Conservation (phyloP, 768 basidiomycete species). For the Leucocoprinus birnbaumii region DNA sequence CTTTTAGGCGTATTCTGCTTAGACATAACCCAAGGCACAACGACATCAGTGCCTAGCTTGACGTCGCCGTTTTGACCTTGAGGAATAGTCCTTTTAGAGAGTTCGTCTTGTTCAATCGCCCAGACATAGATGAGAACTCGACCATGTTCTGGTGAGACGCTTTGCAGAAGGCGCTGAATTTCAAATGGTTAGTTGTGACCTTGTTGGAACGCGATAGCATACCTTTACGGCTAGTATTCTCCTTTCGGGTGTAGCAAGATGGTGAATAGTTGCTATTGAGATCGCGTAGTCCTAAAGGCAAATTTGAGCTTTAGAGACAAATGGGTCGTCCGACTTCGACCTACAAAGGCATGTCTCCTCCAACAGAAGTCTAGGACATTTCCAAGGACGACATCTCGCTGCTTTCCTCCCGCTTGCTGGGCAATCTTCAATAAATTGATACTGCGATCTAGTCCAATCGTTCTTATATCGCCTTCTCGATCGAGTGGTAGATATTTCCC, state of each 20-base stretch:
- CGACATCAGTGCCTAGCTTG: constrained; percentile 70
- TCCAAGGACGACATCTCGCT: constrained; percentile 76
- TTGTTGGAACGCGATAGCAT: constrained; percentile 11
- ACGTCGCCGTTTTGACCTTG: constrained; percentile 19
- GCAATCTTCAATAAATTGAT: constrained; percentile 77
- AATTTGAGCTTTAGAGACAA: neutral
- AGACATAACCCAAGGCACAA: constrained; percentile 84
- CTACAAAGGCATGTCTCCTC: constrained; percentile 79
- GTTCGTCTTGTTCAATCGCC: constrained; percentile 90
- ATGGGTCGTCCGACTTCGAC: constrained; percentile 5
- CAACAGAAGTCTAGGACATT: constrained; percentile 74
- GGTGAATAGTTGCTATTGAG: constrained; percentile 97
- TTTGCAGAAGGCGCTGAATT: constrained; percentile 58
- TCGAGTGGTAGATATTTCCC: constrained; percentile 93
- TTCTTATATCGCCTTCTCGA: constrained; percentile 58
- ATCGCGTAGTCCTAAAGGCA: constrained; percentile 98
- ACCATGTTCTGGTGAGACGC: constrained; percentile 66
- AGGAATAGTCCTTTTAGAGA: constrained; percentile 72
- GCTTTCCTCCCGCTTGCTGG: constrained; percentile 48
- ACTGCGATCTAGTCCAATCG: constrained; percentile 85
- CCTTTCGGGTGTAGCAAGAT: constrained; percentile 79
- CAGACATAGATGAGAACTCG: constrained; percentile 93
- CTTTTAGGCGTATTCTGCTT: constrained; percentile 24
- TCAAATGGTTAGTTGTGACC: neutral
- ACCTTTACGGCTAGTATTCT: constrained; percentile 76